Percentiles rank a stretch among this genome's conserved stretches.
phyloP scores from a whole-genome alignment of 257 asterid genomes.

The Anisodus acutangulus region DNA sequence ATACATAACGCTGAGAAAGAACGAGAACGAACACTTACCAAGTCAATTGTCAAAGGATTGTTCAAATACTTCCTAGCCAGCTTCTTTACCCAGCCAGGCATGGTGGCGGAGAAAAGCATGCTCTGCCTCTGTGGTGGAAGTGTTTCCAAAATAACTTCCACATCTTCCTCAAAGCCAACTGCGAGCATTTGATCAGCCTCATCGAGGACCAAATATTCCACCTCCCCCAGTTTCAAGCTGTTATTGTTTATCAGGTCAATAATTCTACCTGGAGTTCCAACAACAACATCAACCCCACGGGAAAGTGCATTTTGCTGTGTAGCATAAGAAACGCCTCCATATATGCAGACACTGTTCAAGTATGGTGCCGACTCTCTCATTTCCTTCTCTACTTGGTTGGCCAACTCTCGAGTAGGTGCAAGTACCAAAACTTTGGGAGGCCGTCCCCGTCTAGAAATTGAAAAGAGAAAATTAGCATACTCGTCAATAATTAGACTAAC shows the following conservation, averaged over 20 bases:
- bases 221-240: constrained; percentile 78
- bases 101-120: constrained; percentile 99
- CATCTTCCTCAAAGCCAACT: constrained; percentile 98
- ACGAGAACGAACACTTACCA: constrained; percentile 49
- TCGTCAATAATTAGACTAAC: constrained; percentile 22
- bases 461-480: constrained; percentile 29
- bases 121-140: constrained; percentile 87
- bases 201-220: constrained; percentile 87
- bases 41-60: constrained; percentile 85
- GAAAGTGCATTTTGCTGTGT: constrained; percentile 78
- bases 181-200: constrained; percentile 99
- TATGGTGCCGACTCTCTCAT: constrained; percentile 82
- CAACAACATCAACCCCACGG: constrained; percentile 93
- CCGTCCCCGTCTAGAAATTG: constrained; percentile 66
- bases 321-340: constrained; percentile 87
- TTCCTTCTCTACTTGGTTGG: constrained; percentile 95
- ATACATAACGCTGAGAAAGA: constrained; percentile 18
- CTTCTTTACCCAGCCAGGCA: constrained; percentile 97
- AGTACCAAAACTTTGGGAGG: constrained; percentile 87
- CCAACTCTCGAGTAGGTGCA: constrained; percentile 98
- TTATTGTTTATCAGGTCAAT: constrained; percentile 77
- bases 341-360: constrained; percentile 68
- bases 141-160: constrained; percentile 70
- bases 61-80: constrained; percentile 75
- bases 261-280: constrained; percentile 98